These are phyloP conservation scores for Pochonia chlamydosporia DNA, from an alignment of 2,329 filamentous ascomycete species.

Conservation along the genomic window DNA sequence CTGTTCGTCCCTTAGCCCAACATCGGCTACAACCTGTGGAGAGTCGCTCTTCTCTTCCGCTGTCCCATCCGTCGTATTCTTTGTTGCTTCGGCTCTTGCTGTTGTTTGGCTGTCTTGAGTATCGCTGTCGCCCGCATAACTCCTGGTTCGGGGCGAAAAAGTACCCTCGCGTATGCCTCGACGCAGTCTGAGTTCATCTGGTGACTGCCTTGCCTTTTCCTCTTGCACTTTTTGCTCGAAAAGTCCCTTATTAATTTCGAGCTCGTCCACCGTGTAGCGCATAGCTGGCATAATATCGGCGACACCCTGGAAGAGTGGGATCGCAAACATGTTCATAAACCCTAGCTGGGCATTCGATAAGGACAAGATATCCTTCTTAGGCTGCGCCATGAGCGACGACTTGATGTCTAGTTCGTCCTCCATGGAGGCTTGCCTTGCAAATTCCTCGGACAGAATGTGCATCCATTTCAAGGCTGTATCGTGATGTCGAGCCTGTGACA, in stretches of 20 bases:
- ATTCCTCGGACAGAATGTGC: constrained; percentile 89
- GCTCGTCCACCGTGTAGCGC: constrained; percentile 76
- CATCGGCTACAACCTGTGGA: constrained; percentile 17
- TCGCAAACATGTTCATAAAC: constrained; percentile 95
- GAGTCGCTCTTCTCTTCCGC: constrained; percentile 16
- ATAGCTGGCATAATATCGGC: constrained; percentile 81
- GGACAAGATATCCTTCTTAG: constrained; percentile 76
- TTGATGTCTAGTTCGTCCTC: constrained; percentile 82
- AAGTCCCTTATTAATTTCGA: constrained; percentile 66
- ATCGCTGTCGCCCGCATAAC: constrained; percentile 26
- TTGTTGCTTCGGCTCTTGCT: constrained; percentile 12
- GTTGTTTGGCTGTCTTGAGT: constrained; percentile 17
- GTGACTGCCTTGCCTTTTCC: constrained; percentile 45
- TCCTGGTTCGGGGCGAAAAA: constrained; percentile 40
- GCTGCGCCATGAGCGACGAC: constrained; percentile 79
- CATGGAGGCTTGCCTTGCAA: constrained; percentile 87
- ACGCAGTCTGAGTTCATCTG: constrained; percentile 32
- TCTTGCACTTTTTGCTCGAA: constrained; percentile 66
- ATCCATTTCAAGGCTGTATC: constrained; percentile 84
- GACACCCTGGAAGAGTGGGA: constrained; percentile 84
- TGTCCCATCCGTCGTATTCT: constrained; percentile 14
- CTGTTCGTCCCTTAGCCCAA: constrained; percentile 17
- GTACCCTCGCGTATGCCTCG: constrained; percentile 33
- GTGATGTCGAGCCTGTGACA: constrained; percentile 70
- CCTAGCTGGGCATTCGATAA: constrained; percentile 83